Evolutionary conservation across 306 rosid species (phyloP).

Genomic region (Inga oerstediana): DNA sequence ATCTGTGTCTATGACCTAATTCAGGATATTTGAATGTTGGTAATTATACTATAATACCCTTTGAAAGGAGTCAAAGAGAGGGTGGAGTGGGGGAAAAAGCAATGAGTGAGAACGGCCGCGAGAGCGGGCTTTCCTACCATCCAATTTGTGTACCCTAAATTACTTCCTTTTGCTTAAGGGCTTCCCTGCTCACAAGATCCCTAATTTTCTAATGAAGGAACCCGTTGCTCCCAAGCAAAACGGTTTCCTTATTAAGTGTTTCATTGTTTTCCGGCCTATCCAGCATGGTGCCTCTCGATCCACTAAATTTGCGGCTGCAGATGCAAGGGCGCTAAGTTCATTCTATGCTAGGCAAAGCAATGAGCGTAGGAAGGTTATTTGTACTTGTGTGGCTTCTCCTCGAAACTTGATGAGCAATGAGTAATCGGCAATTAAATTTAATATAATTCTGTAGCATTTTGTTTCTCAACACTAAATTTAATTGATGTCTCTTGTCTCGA

Average conservation of each 20-base stretch:
- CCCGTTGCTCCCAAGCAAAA: constrained; percentile 26
- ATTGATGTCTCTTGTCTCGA: not conserved
- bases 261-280: constrained; percentile 43
- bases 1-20: no score
- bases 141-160: not conserved
- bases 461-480: not conserved
- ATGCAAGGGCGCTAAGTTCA: constrained; percentile 28
- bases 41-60: no score
- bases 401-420: constrained; percentile 59
- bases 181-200: not conserved
- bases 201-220: not conserved
- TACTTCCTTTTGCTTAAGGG: not conserved
- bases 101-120: no score
- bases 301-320: constrained; percentile 33
- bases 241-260: constrained; percentile 64
- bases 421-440: constrained; percentile 59
- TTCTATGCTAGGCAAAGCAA: constrained; percentile 31
- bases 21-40: no score
- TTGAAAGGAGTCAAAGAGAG: no score
- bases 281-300: constrained; percentile 43
- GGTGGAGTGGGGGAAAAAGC: no score
- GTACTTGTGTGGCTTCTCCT: constrained; percentile 89
- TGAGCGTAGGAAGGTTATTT: constrained; percentile 50
- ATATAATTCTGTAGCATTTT: constrained; percentile 39
- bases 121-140: not conserved